Base-by-base conservation (phyloP, 345 rosid species). In the Psidium guajava region DNA sequence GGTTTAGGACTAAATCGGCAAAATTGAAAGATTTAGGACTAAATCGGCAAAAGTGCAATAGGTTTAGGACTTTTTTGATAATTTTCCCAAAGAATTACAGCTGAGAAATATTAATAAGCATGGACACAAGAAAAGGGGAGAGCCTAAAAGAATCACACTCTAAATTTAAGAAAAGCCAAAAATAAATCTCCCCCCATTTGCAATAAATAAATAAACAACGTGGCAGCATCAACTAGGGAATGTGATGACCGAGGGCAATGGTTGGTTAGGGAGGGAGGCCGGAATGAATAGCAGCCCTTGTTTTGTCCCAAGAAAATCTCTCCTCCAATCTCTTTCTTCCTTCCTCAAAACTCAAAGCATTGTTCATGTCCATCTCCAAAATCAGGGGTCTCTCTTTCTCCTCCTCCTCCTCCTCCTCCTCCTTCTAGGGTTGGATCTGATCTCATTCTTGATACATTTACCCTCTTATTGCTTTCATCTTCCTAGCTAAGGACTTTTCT, bases 301-400 rank as follows among this genome's bases (percentile, higher is more conserved):
- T 83, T 87, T 84, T 13, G 11, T 25, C 84, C 87, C 90, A 82
- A 56, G 24, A 85, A 87, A 87, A 83, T 88, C 92, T 89, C 92
- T 83, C 83, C 54, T 87, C 86, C 28, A 50, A 3, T 73, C 52
- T 77, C 28, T 54, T 82, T 40, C 22, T 85, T 69, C 36, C 85
- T 57, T 21, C 36, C 83, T 47, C 75, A 36, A 44, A 27, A n/a
- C 85, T 44, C 75, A 61, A 49, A 42, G 77, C 42, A 9, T 53
- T 54, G 21, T 22, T 75, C 82, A 52, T 64, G n/a, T 49, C 81
- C 32, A 50, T n/a, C 18, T 11, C 82, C 82, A 61, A 84, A 84
- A 59, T 69, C 85, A 84, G 82, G 75, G 80, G 24, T 84, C 57
- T 61, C 25, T 84, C 47, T 0, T 75, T 6, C 44, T 42, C 44